Evolutionary conservation across 305 asterid genomes (phyloP).

Genomic region (Fraxinus latifolia): DNA sequence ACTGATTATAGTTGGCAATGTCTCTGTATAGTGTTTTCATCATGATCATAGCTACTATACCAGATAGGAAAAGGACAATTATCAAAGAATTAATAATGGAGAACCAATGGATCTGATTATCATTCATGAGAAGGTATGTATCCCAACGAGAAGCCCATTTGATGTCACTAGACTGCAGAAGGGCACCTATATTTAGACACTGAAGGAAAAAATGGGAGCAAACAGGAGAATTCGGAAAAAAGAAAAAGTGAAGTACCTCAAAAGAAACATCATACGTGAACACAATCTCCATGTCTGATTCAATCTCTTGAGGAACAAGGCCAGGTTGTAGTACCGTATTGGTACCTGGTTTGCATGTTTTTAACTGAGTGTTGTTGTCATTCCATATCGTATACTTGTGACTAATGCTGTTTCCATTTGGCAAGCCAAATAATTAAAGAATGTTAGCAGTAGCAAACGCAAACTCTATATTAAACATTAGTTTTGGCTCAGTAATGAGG

Average conservation of each 20-base stretch:
- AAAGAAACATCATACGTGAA: constrained; percentile 55
- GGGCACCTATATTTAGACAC: not conserved
- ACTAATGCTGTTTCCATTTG: constrained; percentile 37
- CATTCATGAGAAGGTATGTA: constrained; percentile 43
- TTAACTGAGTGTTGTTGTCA: constrained; percentile 37
- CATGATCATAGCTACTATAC: constrained; percentile 63
- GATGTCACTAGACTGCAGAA: constrained; percentile 45
- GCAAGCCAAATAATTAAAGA: not conserved
- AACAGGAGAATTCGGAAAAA: not conserved
- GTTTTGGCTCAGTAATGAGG: not conserved
- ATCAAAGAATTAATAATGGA: constrained; percentile 49
- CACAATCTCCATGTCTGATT: constrained; percentile 41
- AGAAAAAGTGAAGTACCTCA: constrained; percentile 33
- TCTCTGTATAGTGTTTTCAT: constrained; percentile 47
- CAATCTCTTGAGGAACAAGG: constrained; percentile 46
- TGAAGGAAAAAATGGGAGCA: not conserved
- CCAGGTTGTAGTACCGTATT: constrained; percentile 23
- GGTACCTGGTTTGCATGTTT: constrained; percentile 39
- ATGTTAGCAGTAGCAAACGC: not conserved
- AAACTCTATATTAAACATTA: not conserved
- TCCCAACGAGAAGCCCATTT: constrained; percentile 63
- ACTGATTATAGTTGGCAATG: constrained; percentile 45
- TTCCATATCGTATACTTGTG: constrained; percentile 49
- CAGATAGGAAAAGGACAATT: constrained; percentile 54
- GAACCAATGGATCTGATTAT: constrained; percentile 53